phyloP scores from a whole-genome alignment of 2,329 filamentous ascomycete genomes.

The Neocatenulostroma microsporum region DNA sequence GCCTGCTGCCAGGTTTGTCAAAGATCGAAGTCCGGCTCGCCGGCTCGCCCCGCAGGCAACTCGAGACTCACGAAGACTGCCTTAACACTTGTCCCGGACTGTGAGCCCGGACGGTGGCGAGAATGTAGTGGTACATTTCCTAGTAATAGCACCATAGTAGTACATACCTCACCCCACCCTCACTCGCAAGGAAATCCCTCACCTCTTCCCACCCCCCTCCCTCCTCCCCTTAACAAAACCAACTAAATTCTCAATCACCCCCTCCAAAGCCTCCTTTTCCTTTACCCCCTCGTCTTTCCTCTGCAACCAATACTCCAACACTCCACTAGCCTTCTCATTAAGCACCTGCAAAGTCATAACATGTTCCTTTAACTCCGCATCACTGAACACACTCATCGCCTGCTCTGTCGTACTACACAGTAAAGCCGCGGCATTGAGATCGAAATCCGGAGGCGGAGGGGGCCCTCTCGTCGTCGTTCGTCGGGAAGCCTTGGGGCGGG shows the following conservation, averaged over 20 bases:
- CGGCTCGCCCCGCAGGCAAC: too few relatives aligned
- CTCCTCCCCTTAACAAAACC: slow-evolving; percentile 60
- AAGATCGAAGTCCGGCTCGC: too few relatives aligned
- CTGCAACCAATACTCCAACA: slow-evolving; percentile 83
- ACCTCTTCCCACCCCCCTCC: too few relatives aligned
- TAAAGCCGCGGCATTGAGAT: slow-evolving; percentile 69
- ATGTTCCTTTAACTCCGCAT: slow-evolving; percentile 66
- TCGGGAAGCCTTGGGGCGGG: too few relatives aligned
- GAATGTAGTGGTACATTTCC: too few relatives aligned
- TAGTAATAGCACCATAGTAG: too few relatives aligned
- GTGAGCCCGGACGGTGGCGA: too few relatives aligned
- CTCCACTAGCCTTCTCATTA: slow-evolving; percentile 63
- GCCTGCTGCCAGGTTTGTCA: too few relatives aligned
- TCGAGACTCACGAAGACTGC: too few relatives aligned
- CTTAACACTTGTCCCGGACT: too few relatives aligned
- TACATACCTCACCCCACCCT: too few relatives aligned
- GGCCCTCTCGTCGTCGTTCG: slow-evolving; percentile 47
- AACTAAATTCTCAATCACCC: slow-evolving; percentile 92
- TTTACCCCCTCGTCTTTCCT: slow-evolving; percentile 77
- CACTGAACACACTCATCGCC: slow-evolving; percentile 70
- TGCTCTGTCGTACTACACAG: slow-evolving; percentile 78
- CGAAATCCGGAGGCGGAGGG: slow-evolving; percentile 64
- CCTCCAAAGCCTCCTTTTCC: slow-evolving; percentile 89
- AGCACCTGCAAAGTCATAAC: slow-evolving; percentile 60
- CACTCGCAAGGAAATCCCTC: too few relatives aligned